These are phyloP conservation scores for Verbena officinalis DNA, from an alignment of 257 asterid species.

Conservation along the genomic window DNA sequence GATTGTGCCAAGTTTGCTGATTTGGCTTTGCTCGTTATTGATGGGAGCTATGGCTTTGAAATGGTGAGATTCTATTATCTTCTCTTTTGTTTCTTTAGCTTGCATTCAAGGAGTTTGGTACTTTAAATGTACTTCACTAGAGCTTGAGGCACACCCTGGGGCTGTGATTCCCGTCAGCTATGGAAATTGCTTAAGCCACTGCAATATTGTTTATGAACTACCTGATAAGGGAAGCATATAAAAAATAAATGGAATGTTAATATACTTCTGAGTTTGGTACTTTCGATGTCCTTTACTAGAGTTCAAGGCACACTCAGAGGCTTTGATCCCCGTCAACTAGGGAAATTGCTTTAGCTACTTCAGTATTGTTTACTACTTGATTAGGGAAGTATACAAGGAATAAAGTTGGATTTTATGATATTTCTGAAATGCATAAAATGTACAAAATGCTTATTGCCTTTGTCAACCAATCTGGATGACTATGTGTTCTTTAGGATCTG, in stretches of 20 bases:
- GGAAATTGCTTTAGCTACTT: background rate
- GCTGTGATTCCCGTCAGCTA: background rate
- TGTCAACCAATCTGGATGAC: background rate
- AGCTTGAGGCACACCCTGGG: background rate
- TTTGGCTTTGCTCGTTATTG: conserved; percentile 91
- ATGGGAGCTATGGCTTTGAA: conserved; percentile 99
- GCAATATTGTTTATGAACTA: conserved; percentile 6
- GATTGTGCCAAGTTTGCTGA: conserved; percentile 97
- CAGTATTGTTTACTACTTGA: conserved; percentile 2
- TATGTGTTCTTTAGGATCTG: conserved; percentile 15
- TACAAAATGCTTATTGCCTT: background rate
- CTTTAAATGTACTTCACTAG: background rate
- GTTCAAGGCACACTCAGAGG: background rate
- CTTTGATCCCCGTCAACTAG: background rate
- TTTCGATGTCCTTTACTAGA: conserved; percentile 3
- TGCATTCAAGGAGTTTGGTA: background rate
- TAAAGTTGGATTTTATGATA: conserved; percentile 3
- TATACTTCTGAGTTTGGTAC: background rate
- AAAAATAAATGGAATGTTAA: background rate
- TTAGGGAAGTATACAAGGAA: background rate
- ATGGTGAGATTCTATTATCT: conserved; percentile 59
- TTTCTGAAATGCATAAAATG: background rate
- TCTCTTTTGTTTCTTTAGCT: background rate
- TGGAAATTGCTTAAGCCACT: background rate
- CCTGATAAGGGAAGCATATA: background rate